Evolutionary conservation across 1,284 basidiomycete species (phyloP).

Genomic region (Schizophyllum amplum): DNA sequence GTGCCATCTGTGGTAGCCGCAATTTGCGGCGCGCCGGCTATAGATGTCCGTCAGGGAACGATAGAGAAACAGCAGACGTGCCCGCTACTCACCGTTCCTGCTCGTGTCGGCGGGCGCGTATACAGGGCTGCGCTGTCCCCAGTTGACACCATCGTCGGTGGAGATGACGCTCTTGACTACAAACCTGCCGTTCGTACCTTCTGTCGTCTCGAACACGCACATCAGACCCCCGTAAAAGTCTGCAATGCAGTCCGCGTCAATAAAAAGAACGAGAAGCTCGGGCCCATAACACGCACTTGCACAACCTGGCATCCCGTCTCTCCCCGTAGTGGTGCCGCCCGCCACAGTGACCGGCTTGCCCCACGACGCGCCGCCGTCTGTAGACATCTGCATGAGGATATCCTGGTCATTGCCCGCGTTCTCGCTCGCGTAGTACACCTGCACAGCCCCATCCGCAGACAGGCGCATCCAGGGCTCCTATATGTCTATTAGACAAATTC

Average conservation of each 20-base stretch:
- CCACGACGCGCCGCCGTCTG: conserved; percentile 17
- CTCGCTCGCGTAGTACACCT: conserved; percentile 18
- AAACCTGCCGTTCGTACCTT: conserved; percentile 10
- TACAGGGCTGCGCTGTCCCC: conserved; percentile 9
- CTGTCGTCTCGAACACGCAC: conserved; percentile 17
- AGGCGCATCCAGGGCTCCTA: conserved; percentile 18
- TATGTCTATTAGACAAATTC: neutral
- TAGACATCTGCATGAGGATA: conserved; percentile 18
- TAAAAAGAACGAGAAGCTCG: too few species aligned
- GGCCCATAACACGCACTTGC: conserved; percentile 3
- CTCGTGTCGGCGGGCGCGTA: conserved; percentile 10
- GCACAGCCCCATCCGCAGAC: conserved; percentile 8
- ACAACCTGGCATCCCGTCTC: conserved; percentile 19
- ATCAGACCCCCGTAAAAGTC: conserved; percentile 3
- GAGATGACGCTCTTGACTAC: conserved; percentile 16
- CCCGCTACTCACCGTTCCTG: conserved; percentile 7
- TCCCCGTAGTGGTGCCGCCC: conserved; percentile 14
- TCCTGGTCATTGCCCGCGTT: conserved; percentile 17
- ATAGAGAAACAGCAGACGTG: neutral
- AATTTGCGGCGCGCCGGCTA: conserved; percentile 15
- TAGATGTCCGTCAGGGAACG: neutral
- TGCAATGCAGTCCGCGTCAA: neutral
- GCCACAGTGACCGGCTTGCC: conserved; percentile 12
- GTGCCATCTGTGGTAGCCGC: conserved; percentile 11
- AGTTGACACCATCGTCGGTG: conserved; percentile 13